phyloP scores from a whole-genome alignment of 768 basidiomycete genomes.

The Lentinula edodes region DNA sequence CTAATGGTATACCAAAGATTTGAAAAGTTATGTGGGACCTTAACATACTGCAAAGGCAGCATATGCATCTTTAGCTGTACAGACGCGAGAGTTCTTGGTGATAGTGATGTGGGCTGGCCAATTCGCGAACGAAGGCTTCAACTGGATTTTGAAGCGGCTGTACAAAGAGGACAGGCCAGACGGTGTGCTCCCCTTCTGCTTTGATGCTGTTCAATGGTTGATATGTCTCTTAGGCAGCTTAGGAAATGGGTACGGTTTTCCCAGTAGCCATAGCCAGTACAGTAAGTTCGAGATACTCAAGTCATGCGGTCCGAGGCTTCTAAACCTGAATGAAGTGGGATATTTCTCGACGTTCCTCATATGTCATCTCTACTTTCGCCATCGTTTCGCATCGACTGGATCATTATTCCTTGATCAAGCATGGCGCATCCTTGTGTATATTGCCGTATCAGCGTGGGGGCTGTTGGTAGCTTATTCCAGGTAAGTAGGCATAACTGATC shows the following conservation, averaged over 20 bases:
- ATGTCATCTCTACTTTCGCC: constrained; percentile 67
- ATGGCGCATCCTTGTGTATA: constrained; percentile 42
- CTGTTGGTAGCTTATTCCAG: constrained; percentile 72
- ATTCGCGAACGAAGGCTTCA: constrained; percentile 62
- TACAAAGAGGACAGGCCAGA: constrained; percentile 67
- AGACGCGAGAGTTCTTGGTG: constrained; percentile 75
- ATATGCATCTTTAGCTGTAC: constrained; percentile 68
- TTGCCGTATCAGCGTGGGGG: constrained; percentile 50
- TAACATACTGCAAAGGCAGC: constrained; percentile 47
- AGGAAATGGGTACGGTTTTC: constrained; percentile 79
- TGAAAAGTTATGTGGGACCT: background rate
- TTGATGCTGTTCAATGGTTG: background rate
- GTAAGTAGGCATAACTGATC: constrained; percentile 28
- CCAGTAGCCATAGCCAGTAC: constrained; percentile 85
- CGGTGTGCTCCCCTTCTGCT: constrained; percentile 32
- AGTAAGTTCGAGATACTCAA: constrained; percentile 17
- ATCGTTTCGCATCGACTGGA: constrained; percentile 57
- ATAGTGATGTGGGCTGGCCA: constrained; percentile 85
- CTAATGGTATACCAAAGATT: constrained; percentile 49
- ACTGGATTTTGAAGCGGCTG: constrained; percentile 59
- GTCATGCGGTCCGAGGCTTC: no score
- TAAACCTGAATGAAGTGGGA: constrained; percentile 22
- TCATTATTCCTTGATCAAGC: constrained; percentile 42
- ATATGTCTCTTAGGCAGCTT: constrained; percentile 37
- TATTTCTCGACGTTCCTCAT: constrained; percentile 76